Evolutionary conservation across 2,329 filamentous ascomycete genomes (phyloP).

Genomic region (Cordyceps tenuipes): DNA sequence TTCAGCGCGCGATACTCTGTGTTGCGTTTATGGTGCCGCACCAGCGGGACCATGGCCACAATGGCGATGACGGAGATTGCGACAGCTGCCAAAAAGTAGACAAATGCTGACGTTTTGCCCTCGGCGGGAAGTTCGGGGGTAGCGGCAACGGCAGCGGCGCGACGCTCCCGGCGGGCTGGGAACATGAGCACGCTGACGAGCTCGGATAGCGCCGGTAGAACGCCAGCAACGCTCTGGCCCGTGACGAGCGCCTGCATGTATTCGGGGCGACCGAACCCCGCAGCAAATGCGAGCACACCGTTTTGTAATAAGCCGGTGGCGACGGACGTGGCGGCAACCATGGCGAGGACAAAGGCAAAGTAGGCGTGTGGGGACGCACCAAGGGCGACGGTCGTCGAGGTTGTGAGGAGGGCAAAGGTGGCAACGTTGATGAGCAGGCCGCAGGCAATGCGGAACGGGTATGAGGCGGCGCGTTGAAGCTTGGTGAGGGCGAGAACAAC

Average conservation of each 20-base stretch:
- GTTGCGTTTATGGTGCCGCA: constrained; percentile 50
- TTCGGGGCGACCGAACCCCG: constrained; percentile 73
- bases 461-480: constrained; percentile 74
- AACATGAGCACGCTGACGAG: constrained; percentile 67
- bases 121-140: constrained; percentile 6
- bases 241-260: constrained; percentile 97
- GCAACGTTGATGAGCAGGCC: constrained; percentile 70
- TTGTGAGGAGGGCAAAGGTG: constrained; percentile 68
- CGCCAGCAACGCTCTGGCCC: constrained; percentile 85
- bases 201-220: constrained; percentile 80
- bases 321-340: constrained; percentile 71
- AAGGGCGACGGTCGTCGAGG: constrained; percentile 66
- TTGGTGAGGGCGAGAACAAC: constrained; percentile 71
- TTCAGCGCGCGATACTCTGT: constrained; percentile 35
- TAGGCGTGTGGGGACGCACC: constrained; percentile 56
- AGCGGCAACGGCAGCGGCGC: constrained; percentile 21
- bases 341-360: constrained; percentile 71
- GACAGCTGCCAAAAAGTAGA: constrained; percentile 87
- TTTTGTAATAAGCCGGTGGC: constrained; percentile 87
- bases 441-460: constrained; percentile 74
- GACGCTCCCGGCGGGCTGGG: constrained; percentile 36
- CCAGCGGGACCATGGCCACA: constrained; percentile 65
- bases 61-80: constrained; percentile 63
- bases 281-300: constrained; percentile 84
- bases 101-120: constrained; percentile 58